These are phyloP conservation scores for Aspergillus flavus DNA, from an alignment of 2,329 filamentous ascomycete species.

Conservation along the genomic window DNA sequence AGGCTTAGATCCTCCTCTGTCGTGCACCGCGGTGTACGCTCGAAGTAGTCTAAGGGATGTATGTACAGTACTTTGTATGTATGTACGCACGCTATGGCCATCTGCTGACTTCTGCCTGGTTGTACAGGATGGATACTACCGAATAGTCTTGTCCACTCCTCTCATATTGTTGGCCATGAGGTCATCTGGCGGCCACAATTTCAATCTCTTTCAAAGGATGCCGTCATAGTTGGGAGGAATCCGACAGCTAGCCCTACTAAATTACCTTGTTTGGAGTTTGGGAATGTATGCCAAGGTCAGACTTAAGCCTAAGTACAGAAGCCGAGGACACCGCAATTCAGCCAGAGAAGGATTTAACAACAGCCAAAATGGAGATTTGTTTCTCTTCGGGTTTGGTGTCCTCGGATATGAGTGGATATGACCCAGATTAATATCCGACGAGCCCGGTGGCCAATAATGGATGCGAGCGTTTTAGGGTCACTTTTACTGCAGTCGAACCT, in stretches of 20 bases:
- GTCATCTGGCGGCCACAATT: conserved; percentile 2
- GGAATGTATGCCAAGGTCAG: conserved; percentile 5
- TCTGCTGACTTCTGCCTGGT: not conserved
- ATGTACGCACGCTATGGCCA: conserved; percentile 8
- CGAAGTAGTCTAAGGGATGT: not conserved
- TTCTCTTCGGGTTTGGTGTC: not conserved
- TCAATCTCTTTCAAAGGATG: not conserved
- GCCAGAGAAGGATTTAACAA: not conserved
- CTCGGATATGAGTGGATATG: conserved; percentile 8
- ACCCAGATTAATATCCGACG: conserved; percentile 17
- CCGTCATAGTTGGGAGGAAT: conserved; percentile 3
- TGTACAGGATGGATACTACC: not conserved
- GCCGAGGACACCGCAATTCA: conserved; percentile 1
- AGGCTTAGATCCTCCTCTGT: not conserved
- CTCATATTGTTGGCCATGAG: not conserved
- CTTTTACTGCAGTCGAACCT: conserved; percentile 4
- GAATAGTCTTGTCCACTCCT: not conserved
- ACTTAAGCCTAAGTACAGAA: conserved; percentile 1
- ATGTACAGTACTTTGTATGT: not conserved
- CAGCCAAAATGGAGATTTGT: not conserved
- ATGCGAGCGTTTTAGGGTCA: not conserved
- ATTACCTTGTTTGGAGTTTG: not conserved
- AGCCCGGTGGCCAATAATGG: conserved; percentile 5
- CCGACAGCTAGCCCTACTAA: not conserved
- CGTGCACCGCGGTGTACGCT: not conserved